Conservation (phyloP, 2,329 filamentous ascomycete species). For the Trichoderma brevicompactum region DNA sequence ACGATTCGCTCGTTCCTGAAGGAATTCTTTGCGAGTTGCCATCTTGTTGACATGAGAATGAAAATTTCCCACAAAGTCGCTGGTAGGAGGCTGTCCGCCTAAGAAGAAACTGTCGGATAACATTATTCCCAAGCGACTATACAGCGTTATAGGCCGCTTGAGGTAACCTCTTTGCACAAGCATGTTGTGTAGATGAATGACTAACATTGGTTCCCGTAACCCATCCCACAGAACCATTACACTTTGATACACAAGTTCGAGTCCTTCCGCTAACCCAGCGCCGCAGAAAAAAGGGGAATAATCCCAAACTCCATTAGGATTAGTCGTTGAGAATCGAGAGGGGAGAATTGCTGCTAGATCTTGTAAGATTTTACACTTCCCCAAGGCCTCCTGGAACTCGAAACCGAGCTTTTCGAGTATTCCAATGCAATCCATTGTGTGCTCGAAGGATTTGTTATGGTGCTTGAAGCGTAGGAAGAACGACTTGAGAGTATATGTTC, state of each 20-base stretch:
- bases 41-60: neutral
- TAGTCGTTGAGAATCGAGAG: conserved; percentile 48
- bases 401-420: conserved; percentile 25
- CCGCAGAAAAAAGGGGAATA: conserved; percentile 56
- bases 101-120: conserved; percentile 31
- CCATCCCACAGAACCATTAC: conserved; percentile 47
- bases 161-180: conserved; percentile 49
- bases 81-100: conserved; percentile 26
- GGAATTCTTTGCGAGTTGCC: neutral
- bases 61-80: conserved; percentile 26
- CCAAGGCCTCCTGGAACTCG: conserved; percentile 33
- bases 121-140: conserved; percentile 34
- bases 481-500: neutral
- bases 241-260: conserved; percentile 46
- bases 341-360: conserved; percentile 39
- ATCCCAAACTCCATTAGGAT: conserved; percentile 52
- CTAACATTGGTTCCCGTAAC: conserved; percentile 45
- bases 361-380: conserved; percentile 30
- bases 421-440: neutral
- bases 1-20: neutral
- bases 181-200: conserved; percentile 55
- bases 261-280: conserved; percentile 49
- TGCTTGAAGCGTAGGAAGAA: conserved; percentile 11
- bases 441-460: neutral
- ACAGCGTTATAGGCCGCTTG: conserved; percentile 41